Percentiles rank a stretch among this genome's conserved stretches.
phyloP scores from a whole-genome alignment of 805 yeast genomes.

The Wickerhamiella nectarea region DNA sequence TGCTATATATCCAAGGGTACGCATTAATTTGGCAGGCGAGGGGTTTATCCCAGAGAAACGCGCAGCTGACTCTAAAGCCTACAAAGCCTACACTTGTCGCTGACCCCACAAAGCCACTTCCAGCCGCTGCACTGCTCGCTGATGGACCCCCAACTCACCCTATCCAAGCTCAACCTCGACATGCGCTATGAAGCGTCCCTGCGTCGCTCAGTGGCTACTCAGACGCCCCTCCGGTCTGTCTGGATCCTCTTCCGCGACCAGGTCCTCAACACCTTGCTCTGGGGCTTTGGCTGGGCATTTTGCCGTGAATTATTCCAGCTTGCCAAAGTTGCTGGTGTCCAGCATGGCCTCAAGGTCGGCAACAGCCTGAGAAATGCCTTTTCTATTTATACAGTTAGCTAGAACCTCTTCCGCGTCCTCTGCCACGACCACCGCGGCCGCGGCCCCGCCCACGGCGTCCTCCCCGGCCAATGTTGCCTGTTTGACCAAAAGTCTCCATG shows the following conservation, averaged over 20 bases:
- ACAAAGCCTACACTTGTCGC: no score
- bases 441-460: conserved; percentile 27
- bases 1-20: no score
- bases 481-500: conserved; percentile 73
- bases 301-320: conserved; percentile 17
- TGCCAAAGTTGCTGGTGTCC: conserved; percentile 9
- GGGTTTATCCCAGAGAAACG: no score
- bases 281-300: conserved; percentile 27
- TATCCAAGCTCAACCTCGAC: conserved; percentile 1
- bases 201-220: conserved; percentile 20
- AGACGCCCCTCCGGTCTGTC: conserved; percentile 18
- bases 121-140: background rate
- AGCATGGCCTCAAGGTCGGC: no score
- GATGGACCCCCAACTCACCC: background rate
- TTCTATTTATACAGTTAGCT: background rate
- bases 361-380: no score
- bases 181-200: conserved; percentile 6
- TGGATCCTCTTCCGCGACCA: conserved; percentile 25
- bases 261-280: conserved; percentile 24
- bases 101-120: no score
- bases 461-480: conserved; percentile 36
- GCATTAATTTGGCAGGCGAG: no score
- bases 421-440: conserved; percentile 12
- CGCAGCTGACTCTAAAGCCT: no score
- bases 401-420: conserved; percentile 9